Evolutionary conservation across 2,329 filamentous ascomycete species (phyloP).

Genomic region (Sporothrix phasma): DNA sequence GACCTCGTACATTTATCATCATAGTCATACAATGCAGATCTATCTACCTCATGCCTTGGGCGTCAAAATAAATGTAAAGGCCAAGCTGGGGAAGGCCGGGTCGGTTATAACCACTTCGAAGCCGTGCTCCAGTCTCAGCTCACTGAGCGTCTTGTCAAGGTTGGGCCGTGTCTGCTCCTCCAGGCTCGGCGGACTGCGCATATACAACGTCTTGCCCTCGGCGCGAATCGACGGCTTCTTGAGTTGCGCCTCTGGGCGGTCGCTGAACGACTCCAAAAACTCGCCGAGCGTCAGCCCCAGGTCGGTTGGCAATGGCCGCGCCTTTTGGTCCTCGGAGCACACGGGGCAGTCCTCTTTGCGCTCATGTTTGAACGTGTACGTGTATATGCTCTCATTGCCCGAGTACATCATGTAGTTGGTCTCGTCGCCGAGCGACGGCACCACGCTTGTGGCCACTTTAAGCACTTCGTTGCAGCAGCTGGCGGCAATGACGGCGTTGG

Average conservation of each 20-base stretch:
- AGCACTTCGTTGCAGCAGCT: constrained; percentile 95
- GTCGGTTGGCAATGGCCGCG: constrained; percentile 64
- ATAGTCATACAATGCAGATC: not conserved
- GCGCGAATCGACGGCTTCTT: constrained; percentile 82
- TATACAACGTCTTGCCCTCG: constrained; percentile 79
- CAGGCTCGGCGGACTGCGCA: constrained; percentile 70
- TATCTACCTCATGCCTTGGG: constrained; percentile 29
- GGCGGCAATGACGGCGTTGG: constrained; percentile 92
- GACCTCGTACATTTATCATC: not conserved
- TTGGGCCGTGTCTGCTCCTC: constrained; percentile 80
- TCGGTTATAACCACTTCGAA: constrained; percentile 91
- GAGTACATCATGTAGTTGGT: constrained; percentile 99
- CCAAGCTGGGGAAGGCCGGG: constrained; percentile 71
- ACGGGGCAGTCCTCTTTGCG: constrained; percentile 93
- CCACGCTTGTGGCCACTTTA: constrained; percentile 78
- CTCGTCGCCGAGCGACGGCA: constrained; percentile 66
- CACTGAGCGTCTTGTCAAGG: constrained; percentile 63
- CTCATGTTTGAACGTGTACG: constrained; percentile 92
- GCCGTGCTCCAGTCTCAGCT: constrained; percentile 63
- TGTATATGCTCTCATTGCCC: constrained; percentile 90
- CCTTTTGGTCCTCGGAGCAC: constrained; percentile 59
- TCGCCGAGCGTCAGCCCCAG: constrained; percentile 66
- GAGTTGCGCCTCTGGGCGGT: constrained; percentile 79
- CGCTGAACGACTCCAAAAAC: constrained; percentile 73
- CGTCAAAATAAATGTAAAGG: constrained; percentile 46